A percentile compares a stretch with the other conserved stretches of the same genome.
Evolutionary conservation across 2,329 filamentous ascomycete species (phyloP).

Genomic region (Aspergillus hiratsukae): DNA sequence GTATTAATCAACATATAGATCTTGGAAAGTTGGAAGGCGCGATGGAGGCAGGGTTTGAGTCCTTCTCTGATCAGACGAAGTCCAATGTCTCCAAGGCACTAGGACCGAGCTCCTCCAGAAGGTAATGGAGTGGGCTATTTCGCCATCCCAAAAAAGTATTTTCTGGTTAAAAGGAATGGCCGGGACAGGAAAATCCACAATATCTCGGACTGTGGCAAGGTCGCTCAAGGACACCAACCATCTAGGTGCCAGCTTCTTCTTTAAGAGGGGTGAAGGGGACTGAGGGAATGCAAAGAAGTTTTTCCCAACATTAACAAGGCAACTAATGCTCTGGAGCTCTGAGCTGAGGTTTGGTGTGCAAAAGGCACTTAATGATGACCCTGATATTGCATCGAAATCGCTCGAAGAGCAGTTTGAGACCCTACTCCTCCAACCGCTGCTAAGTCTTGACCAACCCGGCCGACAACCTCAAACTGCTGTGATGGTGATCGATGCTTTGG

Average conservation of each 20-base stretch:
- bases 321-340: constrained; percentile 29
- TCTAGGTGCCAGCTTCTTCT: no score
- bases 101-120: constrained; percentile 15
- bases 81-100: constrained; percentile 19
- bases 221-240: constrained; percentile 10
- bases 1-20: constrained; percentile 12
- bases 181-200: constrained; percentile 25
- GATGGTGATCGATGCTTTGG: constrained; percentile 23
- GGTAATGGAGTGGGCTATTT: constrained; percentile 20
- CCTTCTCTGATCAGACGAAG: constrained; percentile 9
- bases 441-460: background rate
- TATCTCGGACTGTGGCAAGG: constrained; percentile 29
- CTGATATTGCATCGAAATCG: constrained; percentile 16
- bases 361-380: constrained; percentile 18
- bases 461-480: constrained; percentile 1
- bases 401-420: constrained; percentile 24
- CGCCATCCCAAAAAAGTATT: constrained; percentile 15
- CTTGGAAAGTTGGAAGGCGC: constrained; percentile 11
- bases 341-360: constrained; percentile 15
- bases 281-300: constrained; percentile 31
- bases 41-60: constrained; percentile 17
- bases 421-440: constrained; percentile 21
- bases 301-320: constrained; percentile 31
- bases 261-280: no score
- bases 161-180: constrained; percentile 36